A percentile compares a stretch with the other conserved stretches of the same genome.
These are phyloP conservation scores for Rutstroemia sp. DNA, from an alignment of 2,329 filamentous ascomycete species.

Conservation along the genomic window DNA sequence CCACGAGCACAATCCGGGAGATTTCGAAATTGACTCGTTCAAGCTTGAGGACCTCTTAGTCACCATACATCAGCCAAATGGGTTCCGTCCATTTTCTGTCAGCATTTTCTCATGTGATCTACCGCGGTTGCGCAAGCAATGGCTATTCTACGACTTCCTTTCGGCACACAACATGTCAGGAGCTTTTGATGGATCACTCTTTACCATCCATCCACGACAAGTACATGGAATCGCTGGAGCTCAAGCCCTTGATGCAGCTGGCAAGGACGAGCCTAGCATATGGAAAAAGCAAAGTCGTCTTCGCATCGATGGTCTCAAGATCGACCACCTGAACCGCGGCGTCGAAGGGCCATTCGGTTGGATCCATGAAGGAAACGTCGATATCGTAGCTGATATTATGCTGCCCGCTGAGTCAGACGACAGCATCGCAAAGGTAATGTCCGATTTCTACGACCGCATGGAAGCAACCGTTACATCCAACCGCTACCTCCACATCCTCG, in stretches of 20 bases:
- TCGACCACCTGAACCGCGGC: slow-evolving; percentile 91
- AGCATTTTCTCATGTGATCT: slow-evolving; percentile 96
- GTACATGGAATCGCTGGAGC: slow-evolving; percentile 70
- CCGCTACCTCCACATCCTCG: slow-evolving; percentile 53
- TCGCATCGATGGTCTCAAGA: slow-evolving; percentile 86
- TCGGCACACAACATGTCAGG: slow-evolving; percentile 95
- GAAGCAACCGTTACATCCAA: slow-evolving; percentile 86
- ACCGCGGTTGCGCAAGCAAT: slow-evolving; percentile 87
- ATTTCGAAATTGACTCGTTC: slow-evolving; percentile 96
- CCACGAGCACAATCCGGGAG: slow-evolving; percentile 79
- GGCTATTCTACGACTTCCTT: slow-evolving; percentile 95
- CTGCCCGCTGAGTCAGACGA: slow-evolving; percentile 84
- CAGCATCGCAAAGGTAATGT: slow-evolving; percentile 86
- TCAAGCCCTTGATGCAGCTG: slow-evolving; percentile 44
- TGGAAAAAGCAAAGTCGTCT: slow-evolving; percentile 97
- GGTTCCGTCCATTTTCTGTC: slow-evolving; percentile 89
- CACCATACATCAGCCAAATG: slow-evolving; percentile 81
- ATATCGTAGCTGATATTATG: slow-evolving; percentile 93
- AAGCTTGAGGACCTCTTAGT: slow-evolving; percentile 90
- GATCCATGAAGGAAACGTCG: slow-evolving; percentile 96
- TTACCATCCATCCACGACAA: slow-evolving; percentile 93
- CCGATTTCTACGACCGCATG: slow-evolving; percentile 93
- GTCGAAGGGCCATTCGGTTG: slow-evolving; percentile 92
- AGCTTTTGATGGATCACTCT: slow-evolving; percentile 89
- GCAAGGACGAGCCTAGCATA: slow-evolving; percentile 55